These are phyloP conservation scores for Coemansia sp. DNA, from an alignment of 192 early-diverging fungal genomes.

Conservation along the genomic window DNA sequence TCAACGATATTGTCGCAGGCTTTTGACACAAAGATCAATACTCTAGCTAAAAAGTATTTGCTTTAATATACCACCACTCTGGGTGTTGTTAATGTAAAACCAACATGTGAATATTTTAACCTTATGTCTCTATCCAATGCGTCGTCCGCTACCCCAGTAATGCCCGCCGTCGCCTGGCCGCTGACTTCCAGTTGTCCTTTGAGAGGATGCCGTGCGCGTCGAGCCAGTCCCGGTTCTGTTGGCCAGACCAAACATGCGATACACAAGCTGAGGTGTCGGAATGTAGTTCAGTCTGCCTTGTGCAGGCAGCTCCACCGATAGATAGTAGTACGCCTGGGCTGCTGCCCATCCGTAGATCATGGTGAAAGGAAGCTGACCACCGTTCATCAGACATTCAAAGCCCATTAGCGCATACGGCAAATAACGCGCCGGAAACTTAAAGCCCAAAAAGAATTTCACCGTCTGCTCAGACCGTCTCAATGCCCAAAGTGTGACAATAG, in stretches of 20 bases:
- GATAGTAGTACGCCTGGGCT: constrained; percentile 73
- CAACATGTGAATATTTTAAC: neutral
- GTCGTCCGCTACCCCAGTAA: constrained; percentile 56
- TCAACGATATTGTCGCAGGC: constrained; percentile 70
- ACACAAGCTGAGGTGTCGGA: constrained; percentile 64
- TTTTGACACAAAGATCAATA: constrained; percentile 80
- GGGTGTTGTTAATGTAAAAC: neutral
- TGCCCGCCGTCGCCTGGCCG: constrained; percentile 44
- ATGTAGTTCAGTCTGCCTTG: constrained; percentile 65
- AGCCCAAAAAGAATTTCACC: constrained; percentile 73
- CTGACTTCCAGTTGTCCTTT: constrained; percentile 21
- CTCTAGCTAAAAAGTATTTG: constrained; percentile 73
- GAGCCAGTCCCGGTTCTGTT: constrained; percentile 20
- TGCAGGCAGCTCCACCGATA: constrained; percentile 65
- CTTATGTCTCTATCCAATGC: constrained; percentile 33
- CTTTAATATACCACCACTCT: constrained; percentile 24
- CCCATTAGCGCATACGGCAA: constrained; percentile 73
- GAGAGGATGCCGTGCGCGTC: constrained; percentile 14
- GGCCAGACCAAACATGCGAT: constrained; percentile 48
- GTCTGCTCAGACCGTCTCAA: constrained; percentile 55
- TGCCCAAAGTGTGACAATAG: constrained; percentile 78
- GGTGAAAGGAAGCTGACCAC: constrained; percentile 40
- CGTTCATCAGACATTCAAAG: constrained; percentile 55
- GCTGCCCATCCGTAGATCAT: constrained; percentile 68
- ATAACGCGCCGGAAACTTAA: constrained; percentile 70